Evolutionary conservation across 345 rosid species (phyloP).

Genomic region (Salix arbutifolia): DNA sequence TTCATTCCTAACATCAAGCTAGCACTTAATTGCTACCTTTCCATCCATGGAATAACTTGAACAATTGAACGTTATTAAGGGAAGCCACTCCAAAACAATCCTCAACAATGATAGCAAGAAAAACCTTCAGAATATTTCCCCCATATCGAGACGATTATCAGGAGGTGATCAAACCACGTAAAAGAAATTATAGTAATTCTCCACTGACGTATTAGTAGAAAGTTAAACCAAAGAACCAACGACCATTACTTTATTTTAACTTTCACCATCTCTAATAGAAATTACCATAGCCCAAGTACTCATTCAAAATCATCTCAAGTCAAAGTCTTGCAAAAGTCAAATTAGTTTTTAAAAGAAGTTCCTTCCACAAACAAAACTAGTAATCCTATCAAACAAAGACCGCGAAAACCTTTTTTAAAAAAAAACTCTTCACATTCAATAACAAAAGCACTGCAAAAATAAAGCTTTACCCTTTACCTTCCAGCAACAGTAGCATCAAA

Average conservation of each 20-base stretch:
- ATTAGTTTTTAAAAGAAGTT: too few species aligned
- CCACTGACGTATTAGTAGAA: background rate
- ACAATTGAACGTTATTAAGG: background rate
- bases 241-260: background rate
- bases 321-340: constrained; percentile 3
- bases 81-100: background rate
- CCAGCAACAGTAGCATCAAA: constrained; percentile 93
- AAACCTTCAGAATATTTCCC: background rate
- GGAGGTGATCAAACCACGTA: background rate
- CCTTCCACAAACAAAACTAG: background rate
- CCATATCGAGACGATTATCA: background rate
- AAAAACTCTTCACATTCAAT: background rate
- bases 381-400: background rate
- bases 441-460: background rate
- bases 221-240: background rate
- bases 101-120: background rate
- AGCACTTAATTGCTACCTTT: background rate
- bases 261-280: background rate
- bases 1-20: background rate
- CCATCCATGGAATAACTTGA: background rate
- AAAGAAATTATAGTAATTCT: background rate
- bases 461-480: constrained; percentile 41
- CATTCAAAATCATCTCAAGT: background rate
- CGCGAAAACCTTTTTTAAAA: background rate
- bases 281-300: background rate